phyloP scores from a whole-genome alignment of 495 filamentous ascomycete genomes.

The Polyplosphaeria fusca region DNA sequence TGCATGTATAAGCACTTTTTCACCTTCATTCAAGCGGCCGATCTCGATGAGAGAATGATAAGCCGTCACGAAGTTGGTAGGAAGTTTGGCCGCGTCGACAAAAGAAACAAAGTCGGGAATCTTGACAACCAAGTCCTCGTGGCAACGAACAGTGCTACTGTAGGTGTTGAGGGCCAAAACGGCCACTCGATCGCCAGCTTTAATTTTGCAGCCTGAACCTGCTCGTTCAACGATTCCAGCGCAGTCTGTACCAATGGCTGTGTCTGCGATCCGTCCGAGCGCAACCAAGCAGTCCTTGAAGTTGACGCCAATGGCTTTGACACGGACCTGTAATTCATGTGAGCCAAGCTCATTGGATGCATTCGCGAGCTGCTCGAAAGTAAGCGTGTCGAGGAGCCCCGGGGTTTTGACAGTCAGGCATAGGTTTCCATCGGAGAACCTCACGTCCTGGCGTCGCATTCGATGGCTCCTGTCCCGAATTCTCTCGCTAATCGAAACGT shows the following conservation, averaged over 20 bases:
- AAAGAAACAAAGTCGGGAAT: conserved; percentile 37
- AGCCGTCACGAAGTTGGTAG: conserved; percentile 35
- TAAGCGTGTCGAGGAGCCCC: conserved; percentile 7
- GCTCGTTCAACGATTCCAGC: conserved; percentile 10
- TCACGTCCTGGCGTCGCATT: neutral
- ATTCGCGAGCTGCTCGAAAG: neutral
- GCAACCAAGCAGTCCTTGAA: conserved; percentile 12
- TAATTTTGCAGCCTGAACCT: conserved; percentile 36
- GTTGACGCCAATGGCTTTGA: conserved; percentile 17
- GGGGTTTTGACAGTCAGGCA: conserved; percentile 3
- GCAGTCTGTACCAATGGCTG: conserved; percentile 8
- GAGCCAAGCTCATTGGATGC: neutral
- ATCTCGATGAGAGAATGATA: conserved; percentile 32
- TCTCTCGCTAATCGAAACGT: neutral
- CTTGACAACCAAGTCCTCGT: neutral
- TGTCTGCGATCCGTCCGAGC: conserved; percentile 8
- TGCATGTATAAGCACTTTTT: conserved; percentile 47
- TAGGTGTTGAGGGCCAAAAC: neutral
- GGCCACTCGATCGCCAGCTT: conserved; percentile 33
- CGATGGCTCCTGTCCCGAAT: neutral
- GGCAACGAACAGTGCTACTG: neutral
- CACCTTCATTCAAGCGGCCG: conserved; percentile 34
- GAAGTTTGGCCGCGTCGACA: conserved; percentile 36
- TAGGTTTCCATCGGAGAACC: neutral
- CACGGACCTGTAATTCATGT: conserved; percentile 7